Evolutionary conservation across 1,284 basidiomycete species (phyloP).

Genomic region (Fomitopsis palustris): DNA sequence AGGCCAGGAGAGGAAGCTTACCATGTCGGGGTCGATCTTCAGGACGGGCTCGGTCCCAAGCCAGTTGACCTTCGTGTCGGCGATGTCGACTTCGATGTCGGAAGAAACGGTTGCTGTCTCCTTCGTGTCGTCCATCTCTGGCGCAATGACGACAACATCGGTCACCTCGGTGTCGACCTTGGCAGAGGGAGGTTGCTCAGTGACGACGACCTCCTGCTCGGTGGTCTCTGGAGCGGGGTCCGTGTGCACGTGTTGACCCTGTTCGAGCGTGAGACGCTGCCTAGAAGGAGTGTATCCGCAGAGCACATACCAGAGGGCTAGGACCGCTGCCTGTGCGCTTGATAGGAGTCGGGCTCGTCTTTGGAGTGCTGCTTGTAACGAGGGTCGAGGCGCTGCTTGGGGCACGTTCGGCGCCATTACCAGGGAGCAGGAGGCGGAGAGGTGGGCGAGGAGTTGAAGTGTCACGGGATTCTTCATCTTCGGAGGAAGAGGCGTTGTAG

Average conservation of each 20-base stretch:
- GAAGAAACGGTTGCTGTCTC: background rate
- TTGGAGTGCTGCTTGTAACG: background rate
- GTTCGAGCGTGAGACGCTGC: background rate
- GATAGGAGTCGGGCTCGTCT: background rate
- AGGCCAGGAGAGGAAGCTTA: background rate
- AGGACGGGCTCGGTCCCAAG: background rate
- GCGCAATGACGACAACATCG: background rate
- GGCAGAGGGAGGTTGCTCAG: background rate
- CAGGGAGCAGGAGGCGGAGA: background rate
- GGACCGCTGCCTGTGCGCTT: background rate
- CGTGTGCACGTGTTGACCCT: background rate
- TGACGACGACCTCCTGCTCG: background rate
- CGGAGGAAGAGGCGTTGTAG: background rate
- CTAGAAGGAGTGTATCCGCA: too few relatives aligned
- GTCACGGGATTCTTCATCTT: background rate
- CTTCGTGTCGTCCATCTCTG: background rate
- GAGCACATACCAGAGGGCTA: background rate
- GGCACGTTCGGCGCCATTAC: background rate
- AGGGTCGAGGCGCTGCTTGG: background rate
- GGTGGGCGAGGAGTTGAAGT: background rate
- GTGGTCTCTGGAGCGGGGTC: background rate
- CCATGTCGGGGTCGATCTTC: background rate
- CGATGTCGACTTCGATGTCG: background rate
- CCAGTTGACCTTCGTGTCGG: background rate
- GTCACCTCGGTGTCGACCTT: background rate